A percentile compares a stretch with the other conserved stretches of the same genome.
phyloP scores from a whole-genome alignment of 768 basidiomycete species.

The Calocera viscosa region DNA sequence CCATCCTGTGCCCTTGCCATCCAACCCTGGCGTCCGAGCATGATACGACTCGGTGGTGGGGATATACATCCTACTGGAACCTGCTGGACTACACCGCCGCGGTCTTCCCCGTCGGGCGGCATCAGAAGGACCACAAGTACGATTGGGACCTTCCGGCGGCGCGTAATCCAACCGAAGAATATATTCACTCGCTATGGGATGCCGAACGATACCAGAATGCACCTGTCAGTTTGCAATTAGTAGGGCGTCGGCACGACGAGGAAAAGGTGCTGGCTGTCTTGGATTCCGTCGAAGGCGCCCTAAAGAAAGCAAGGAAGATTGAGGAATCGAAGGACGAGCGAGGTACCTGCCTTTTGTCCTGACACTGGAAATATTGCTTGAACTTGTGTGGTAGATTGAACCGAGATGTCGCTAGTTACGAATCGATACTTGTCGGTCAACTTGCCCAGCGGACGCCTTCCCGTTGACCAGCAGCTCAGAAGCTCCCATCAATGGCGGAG shows the following conservation, averaged over 20 bases:
- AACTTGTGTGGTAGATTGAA: not conserved
- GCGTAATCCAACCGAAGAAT: slow-evolving; percentile 30
- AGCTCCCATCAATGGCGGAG: too few species aligned
- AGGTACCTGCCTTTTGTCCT: not conserved
- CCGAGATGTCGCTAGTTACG: not conserved
- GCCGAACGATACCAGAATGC: slow-evolving; percentile 34
- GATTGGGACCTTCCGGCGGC: slow-evolving; percentile 14
- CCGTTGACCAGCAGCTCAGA: too few species aligned
- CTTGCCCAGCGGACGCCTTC: too few species aligned
- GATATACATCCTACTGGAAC: slow-evolving; percentile 44
- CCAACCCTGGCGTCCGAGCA: slow-evolving; percentile 40
- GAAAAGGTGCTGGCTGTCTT: slow-evolving; percentile 38
- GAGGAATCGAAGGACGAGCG: not conserved
- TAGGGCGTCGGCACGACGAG: slow-evolving; percentile 41
- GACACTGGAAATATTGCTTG: not conserved
- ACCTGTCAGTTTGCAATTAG: slow-evolving; percentile 38
- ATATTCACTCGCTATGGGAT: slow-evolving; percentile 32
- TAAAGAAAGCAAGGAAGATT: slow-evolving; percentile 5
- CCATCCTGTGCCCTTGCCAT: slow-evolving; percentile 36
- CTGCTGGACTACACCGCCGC: slow-evolving; percentile 38
- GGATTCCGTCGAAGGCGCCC: slow-evolving; percentile 30
- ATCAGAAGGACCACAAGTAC: slow-evolving; percentile 17
- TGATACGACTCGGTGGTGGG: slow-evolving; percentile 38
- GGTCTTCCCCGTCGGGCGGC: slow-evolving; percentile 36
- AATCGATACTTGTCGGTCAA: not conserved